phyloP scores from a whole-genome alignment of 2,329 filamentous ascomycete species.

The Lecanoromycetidae sp. region DNA sequence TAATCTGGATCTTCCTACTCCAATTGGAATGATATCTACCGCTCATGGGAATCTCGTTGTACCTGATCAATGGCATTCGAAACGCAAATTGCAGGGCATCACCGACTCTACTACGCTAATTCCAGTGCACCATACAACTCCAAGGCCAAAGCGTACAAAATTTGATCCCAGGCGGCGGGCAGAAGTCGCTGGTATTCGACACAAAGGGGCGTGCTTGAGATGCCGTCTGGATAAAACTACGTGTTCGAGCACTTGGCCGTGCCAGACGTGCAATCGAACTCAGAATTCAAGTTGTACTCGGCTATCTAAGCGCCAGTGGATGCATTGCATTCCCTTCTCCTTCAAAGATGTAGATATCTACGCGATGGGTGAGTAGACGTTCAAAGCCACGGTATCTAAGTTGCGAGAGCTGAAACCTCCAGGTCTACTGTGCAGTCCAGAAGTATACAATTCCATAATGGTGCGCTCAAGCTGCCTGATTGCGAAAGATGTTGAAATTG shows the following conservation, averaged over 20 bases:
- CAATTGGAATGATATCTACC: too few species aligned
- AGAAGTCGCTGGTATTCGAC: not conserved
- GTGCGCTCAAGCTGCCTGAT: not conserved
- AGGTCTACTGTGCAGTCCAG: not conserved
- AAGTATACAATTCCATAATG: not conserved
- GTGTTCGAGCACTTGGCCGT: conserved; percentile 4
- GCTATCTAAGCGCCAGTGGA: not conserved
- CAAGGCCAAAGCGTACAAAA: conserved; percentile 1
- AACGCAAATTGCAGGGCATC: too few species aligned
- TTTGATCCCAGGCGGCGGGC: not conserved
- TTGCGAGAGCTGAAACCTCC: not conserved
- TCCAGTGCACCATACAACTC: not conserved
- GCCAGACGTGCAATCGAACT: not conserved
- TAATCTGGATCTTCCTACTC: too few species aligned
- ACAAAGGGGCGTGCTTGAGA: conserved; percentile 1
- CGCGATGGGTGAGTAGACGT: not conserved
- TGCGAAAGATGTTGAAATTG: not conserved
- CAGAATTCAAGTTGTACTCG: not conserved
- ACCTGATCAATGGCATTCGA: too few species aligned
- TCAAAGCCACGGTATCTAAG: not conserved
- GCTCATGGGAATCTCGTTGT: too few species aligned
- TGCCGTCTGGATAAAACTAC: not conserved
- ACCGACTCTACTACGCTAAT: not conserved
- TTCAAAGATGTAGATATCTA: conserved; percentile 6
- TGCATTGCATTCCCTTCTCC: conserved; percentile 6